Evolutionary conservation across 306 rosid species (phyloP), one percentile per base, ranked within the genome.

Genomic region (Coriaria nepalensis): DNA sequence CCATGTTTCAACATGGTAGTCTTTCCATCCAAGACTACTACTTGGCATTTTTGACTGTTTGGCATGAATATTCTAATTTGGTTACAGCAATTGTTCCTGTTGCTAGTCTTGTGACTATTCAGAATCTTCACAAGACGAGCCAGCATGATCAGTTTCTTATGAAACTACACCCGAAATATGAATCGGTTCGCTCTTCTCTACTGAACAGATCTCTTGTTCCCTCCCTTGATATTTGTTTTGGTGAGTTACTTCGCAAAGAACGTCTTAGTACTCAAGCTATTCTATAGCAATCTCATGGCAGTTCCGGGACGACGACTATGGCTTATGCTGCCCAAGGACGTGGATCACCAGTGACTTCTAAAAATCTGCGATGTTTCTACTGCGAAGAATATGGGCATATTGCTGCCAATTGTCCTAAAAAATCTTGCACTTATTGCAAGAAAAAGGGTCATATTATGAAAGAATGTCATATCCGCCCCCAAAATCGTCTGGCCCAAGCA

Each of bases 71-170:
- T 41, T 0, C 45, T 41, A 10, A 41, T 41, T 41, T 41, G 45
- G 45, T 41, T 41, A 41, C 2, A 6, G 10, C 12, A 13, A 10
- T 4, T 8, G 45, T 41, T 41, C 45, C 45, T 41, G 10, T 41
- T 41, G 10, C 45, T 4, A 12, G 34, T 46, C 34, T 46, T 46
- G 8, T 34, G 2, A 8, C 50, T 46, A 4, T 15, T 13, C 50
- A 46, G 9, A 5, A 5, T 46, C 33, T 46, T 15, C 34, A 46
- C 9, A n/a, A 13, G 34, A 46, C 50, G 2, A 46, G 34, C 10
- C 50, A 14, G 2, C 34, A 9, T 46, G 50, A 46, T 46, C 50
- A 46, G 5, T 15, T 46, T 46, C 50, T 46, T 46, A 46, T 46
- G 33, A 46, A 46, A 14, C 34, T 46, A 5, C 10, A 9, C 9